A percentile compares a stretch with the other conserved stretches of the same genome.
phyloP scores from a whole-genome alignment of 495 filamentous ascomycete species.

The Lasiosphaeria miniovina region DNA sequence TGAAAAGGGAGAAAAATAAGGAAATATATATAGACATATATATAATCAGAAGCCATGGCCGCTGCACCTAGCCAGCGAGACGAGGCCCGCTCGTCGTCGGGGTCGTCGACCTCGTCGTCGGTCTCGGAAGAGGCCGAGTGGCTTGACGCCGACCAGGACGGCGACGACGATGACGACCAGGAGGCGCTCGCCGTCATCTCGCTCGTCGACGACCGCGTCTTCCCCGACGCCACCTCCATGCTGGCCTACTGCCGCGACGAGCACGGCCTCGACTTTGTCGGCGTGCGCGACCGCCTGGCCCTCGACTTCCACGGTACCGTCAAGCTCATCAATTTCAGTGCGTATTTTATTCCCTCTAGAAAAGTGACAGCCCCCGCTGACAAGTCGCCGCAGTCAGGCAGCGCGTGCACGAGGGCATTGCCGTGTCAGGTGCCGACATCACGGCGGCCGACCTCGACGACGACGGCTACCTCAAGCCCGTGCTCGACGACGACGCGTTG shows the following conservation, averaged over 20 bases:
- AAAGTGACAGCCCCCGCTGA: slow-evolving; percentile 4
- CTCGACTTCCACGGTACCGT: slow-evolving; percentile 81
- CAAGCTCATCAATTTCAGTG: slow-evolving; percentile 79
- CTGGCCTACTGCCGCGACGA: slow-evolving; percentile 68
- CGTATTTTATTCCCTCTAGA: slow-evolving; percentile 9
- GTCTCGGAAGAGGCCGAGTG: slow-evolving; percentile 62
- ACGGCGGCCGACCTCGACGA: slow-evolving; percentile 60
- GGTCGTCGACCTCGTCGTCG: slow-evolving; percentile 17
- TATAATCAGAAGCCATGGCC: slow-evolving; percentile 16
- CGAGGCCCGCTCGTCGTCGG: slow-evolving; percentile 5
- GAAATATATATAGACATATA: not conserved
- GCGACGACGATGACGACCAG: slow-evolving; percentile 51
- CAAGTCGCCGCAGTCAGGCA: slow-evolving; percentile 34
- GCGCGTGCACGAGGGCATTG: slow-evolving; percentile 43
- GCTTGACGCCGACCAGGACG: slow-evolving; percentile 66
- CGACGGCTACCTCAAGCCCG: slow-evolving; percentile 75
- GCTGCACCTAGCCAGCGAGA: slow-evolving; percentile 8
- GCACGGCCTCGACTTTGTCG: slow-evolving; percentile 71
- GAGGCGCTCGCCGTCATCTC: slow-evolving; percentile 59
- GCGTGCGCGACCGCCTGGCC: slow-evolving; percentile 57
- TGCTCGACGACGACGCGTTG: slow-evolving; percentile 85
- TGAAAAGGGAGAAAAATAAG: slow-evolving; percentile 1
- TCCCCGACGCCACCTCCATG: slow-evolving; percentile 63
- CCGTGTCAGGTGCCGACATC: slow-evolving; percentile 49
- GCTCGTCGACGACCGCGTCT: slow-evolving; percentile 67